Percentiles rank a stretch among this genome's conserved stretches.
Conservation (phyloP, 2,329 filamentous ascomycete genomes). For the Calonectria hawksworthii region DNA sequence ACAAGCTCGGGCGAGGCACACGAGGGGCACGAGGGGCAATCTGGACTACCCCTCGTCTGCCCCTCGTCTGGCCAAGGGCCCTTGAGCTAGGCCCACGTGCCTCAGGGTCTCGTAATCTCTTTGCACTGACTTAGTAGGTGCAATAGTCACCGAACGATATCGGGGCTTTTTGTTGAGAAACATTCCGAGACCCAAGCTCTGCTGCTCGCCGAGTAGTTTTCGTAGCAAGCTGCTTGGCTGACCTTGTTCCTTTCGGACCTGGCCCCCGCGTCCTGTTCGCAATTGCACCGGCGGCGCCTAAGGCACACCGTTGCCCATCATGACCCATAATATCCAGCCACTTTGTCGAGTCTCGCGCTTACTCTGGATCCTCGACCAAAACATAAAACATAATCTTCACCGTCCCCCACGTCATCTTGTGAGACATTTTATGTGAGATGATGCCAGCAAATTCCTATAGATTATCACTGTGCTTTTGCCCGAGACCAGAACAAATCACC, state of each 20-base stretch:
- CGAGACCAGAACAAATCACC: neutral
- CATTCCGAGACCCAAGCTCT: slow-evolving; percentile 2
- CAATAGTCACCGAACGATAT: slow-evolving; percentile 23
- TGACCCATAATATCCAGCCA: neutral
- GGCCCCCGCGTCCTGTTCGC: neutral
- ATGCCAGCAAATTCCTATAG: neutral
- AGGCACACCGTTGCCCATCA: neutral
- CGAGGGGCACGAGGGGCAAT: slow-evolving; percentile 8
- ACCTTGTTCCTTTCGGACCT: neutral
- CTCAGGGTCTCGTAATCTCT: slow-evolving; percentile 6
- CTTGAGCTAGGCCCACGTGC: slow-evolving; percentile 17
- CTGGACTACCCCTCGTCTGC: slow-evolving; percentile 3
- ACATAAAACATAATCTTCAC: neutral
- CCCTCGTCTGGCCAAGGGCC: slow-evolving; percentile 2
- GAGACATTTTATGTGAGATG: slow-evolving; percentile 1
- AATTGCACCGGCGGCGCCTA: neutral
- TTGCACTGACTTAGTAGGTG: neutral
- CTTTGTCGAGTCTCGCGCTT: neutral
- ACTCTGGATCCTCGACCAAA: neutral
- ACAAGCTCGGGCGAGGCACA: neutral
- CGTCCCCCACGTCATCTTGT: neutral
- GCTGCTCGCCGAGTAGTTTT: neutral
- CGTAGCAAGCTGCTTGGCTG: neutral
- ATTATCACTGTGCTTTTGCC: neutral
- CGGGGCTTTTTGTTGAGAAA: slow-evolving; percentile 26